phyloP scores from a whole-genome alignment of 1,284 basidiomycete genomes.

The Wolfiporia cocos region DNA sequence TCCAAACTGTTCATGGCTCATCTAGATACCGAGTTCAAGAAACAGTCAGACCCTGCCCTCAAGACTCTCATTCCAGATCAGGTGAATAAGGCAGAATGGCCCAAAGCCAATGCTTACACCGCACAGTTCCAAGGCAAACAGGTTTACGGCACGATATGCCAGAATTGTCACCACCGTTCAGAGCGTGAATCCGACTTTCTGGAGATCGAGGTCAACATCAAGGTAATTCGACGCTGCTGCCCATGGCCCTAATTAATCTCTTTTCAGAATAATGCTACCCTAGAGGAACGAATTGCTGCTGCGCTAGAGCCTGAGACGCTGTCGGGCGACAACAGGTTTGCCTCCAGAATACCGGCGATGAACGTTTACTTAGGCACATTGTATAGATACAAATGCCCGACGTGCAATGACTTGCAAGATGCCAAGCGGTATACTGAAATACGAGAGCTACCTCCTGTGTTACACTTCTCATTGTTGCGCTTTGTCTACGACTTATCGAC shows the following conservation, averaged over 20 bases:
- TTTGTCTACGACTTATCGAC: slow-evolving; percentile 81
- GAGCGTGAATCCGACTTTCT: slow-evolving; percentile 67
- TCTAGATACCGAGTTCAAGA: slow-evolving; percentile 79
- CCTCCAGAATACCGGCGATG: slow-evolving; percentile 4
- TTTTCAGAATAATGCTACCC: slow-evolving; percentile 55
- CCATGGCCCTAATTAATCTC: background rate
- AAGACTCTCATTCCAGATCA: slow-evolving; percentile 67
- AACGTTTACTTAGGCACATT: too few relatives aligned
- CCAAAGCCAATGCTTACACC: too few relatives aligned
- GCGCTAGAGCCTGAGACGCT: slow-evolving; percentile 66
- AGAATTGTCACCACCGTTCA: slow-evolving; percentile 60
- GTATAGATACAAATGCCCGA: slow-evolving; percentile 59
- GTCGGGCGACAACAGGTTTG: slow-evolving; percentile 75
- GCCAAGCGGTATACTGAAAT: slow-evolving; percentile 74
- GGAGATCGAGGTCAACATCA: slow-evolving; percentile 82
- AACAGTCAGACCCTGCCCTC: slow-evolving; percentile 55
- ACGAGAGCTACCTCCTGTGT: slow-evolving; percentile 68
- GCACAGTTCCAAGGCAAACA: slow-evolving; percentile 80
- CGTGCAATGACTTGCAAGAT: slow-evolving; percentile 64
- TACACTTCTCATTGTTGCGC: slow-evolving; percentile 86
- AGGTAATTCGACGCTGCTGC: slow-evolving; percentile 34
- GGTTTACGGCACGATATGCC: slow-evolving; percentile 74
- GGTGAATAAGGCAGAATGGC: slow-evolving; percentile 28
- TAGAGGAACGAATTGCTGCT: slow-evolving; percentile 65
- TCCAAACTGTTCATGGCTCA: slow-evolving; percentile 91